Base-by-base conservation (phyloP, 257 asterid species). In the Fraxinus excelsior region DNA sequence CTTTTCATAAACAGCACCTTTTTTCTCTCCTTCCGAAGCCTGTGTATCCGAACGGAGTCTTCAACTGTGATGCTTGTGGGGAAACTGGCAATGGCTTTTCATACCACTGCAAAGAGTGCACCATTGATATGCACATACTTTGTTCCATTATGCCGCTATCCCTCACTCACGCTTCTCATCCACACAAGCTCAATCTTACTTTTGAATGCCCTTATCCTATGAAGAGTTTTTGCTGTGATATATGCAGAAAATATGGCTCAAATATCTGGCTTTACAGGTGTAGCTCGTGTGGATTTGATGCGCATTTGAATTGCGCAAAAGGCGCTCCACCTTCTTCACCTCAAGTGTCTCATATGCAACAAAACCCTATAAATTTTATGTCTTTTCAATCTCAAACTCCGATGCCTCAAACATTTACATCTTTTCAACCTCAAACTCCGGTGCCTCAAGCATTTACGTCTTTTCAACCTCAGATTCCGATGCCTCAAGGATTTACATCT, bases 201-300 rank as follows among this genome's bases (percentile, higher is more conserved):
- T 88, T 88, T 28, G 86, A 74, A 9, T 72, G 86, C 2, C 90
- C 94, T 29, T 86, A 88, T 53, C 77, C 23, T 5, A n/a, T 31
- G 3, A 80, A 82, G 66, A 80, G 29, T 1, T 90, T 86, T 66
- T 23, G 14, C 14, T 90, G 97, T 44, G 87, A 87, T 46, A 56
- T 91, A 8, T 91, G 96, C 75, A 66, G 19, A 72, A 44, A 37
- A 38, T 18, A 4, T 12, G 91, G 89, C 5, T 67, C 78, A 0
- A 71, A 76, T 9, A 88, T 84, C 42, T 90, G 97, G 93, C 86
- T 91, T 16, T 91, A 91, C 65, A 67, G 91, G 67, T 90, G 96
- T 53, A 49, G 8, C 1, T 11, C 53, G 1, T 91, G 96, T 74
- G 87, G 83, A 19, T 91, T 90, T 60, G 91, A 88, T 65, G 89